Percentiles rank a stretch among this genome's conserved stretches.
Evolutionary conservation across 495 filamentous ascomycete species (phyloP).

Genomic region (Podospora bellae-mahoneyi): DNA sequence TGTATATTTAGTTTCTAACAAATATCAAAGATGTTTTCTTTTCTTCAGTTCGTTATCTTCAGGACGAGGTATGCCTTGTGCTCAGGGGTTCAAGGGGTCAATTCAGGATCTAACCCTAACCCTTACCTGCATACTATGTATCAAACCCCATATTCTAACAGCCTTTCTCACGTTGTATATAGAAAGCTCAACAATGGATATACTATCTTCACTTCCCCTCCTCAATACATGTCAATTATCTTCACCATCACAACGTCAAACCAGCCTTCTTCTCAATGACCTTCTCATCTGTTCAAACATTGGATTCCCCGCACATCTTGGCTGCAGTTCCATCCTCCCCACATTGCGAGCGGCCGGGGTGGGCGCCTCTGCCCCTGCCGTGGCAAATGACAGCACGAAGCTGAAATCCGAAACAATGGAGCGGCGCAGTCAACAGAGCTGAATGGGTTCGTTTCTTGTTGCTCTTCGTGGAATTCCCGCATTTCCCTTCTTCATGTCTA

Average conservation of each 20-base stretch:
- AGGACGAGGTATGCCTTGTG: not conserved
- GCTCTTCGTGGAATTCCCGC: not conserved
- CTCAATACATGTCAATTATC: no score
- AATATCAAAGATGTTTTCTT: not conserved
- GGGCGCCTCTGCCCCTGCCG: not conserved
- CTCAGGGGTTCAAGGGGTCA: not conserved
- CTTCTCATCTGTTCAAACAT: not conserved
- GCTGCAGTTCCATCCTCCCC: not conserved
- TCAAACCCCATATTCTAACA: no score
- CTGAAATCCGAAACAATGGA: slow-evolving; percentile 4
- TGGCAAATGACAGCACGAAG: not conserved
- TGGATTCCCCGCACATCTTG: not conserved
- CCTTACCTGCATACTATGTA: not conserved
- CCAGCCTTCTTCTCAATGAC: not conserved
- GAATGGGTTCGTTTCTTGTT: not conserved
- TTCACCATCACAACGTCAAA: no score
- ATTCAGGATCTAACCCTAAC: not conserved
- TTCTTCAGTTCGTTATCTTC: not conserved
- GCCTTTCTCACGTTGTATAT: no score
- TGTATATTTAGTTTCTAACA: not conserved
- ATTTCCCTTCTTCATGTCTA: not conserved
- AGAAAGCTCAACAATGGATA: no score
- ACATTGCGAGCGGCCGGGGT: not conserved
- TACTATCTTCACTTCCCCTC: no score
- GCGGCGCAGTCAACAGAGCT: not conserved